These are phyloP conservation scores for Vigna unguiculata DNA, from an alignment of 306 rosid species.

Conservation along the genomic window DNA sequence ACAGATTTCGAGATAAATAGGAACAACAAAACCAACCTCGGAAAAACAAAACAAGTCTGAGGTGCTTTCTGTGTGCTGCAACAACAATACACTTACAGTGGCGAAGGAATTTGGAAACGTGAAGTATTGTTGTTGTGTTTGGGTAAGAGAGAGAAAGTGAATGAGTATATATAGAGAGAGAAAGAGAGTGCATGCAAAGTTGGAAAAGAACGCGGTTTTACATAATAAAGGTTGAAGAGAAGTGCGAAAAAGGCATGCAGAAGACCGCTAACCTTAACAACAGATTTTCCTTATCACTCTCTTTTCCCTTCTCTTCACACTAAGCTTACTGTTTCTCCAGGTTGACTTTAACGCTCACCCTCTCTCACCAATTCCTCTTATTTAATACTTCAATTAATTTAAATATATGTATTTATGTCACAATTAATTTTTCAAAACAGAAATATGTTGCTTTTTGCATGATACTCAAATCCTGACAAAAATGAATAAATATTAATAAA, in stretches of 20 bases:
- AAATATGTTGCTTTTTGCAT: too few relatives aligned
- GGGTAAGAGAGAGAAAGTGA: background rate
- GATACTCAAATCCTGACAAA: too few relatives aligned
- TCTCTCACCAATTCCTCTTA: background rate
- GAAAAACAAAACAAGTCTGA: background rate
- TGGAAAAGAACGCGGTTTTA: background rate
- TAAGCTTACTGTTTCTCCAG: background rate
- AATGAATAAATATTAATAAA: too few relatives aligned
- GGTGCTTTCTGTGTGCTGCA: conserved; percentile 15
- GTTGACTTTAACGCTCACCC: conserved; percentile 17
- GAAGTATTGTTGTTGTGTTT: background rate
- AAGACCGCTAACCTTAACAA: background rate
- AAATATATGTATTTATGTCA: background rate
- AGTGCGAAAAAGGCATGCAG: conserved; percentile 15
- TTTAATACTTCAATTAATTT: background rate
- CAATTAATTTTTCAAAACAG: background rate
- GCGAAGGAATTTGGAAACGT: conserved; percentile 2
- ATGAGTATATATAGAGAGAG: conserved; percentile 1
- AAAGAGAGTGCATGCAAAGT: conserved; percentile 37
- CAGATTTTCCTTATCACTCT: background rate
- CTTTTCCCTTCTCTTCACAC: background rate
- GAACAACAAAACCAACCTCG: background rate
- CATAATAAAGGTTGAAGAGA: conserved; percentile 1
- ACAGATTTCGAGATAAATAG: background rate
- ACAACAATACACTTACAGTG: background rate